These are phyloP conservation scores for Echites panduratus DNA, from an alignment of 257 asterid species.

Conservation along the genomic window DNA sequence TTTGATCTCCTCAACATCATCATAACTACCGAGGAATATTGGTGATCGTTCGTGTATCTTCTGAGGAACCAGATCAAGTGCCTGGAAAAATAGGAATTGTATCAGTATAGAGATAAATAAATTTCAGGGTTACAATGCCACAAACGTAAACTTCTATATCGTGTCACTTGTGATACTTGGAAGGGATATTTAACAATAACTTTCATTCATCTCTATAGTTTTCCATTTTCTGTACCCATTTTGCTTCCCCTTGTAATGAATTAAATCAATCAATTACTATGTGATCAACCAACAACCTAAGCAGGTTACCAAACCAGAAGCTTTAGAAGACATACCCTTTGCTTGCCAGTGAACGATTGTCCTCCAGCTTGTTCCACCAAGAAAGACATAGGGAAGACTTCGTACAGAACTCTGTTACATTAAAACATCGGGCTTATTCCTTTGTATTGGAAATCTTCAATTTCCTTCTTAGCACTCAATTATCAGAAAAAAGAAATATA, in stretches of 20 bases:
- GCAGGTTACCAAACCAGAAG: not conserved
- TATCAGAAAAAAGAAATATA: not conserved
- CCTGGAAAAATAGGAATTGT: slow-evolving; percentile 33
- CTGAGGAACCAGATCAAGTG: slow-evolving; percentile 75
- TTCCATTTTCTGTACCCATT: not conserved
- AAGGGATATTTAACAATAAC: not conserved
- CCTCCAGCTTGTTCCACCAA: slow-evolving; percentile 99
- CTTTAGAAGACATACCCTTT: slow-evolving; percentile 37
- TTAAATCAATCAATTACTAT: no score
- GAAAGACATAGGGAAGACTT: slow-evolving; percentile 98
- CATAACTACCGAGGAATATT: slow-evolving; percentile 85
- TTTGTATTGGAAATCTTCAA: not conserved
- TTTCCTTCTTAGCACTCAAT: not conserved
- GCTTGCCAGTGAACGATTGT: slow-evolving; percentile 87
- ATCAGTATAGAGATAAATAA: not conserved
- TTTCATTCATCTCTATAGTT: not conserved
- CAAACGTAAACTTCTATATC: no score
- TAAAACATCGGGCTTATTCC: slow-evolving; percentile 2
- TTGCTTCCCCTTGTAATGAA: not conserved
- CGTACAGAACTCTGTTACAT: slow-evolving; percentile 75
- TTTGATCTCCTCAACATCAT: slow-evolving; percentile 92
- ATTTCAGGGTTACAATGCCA: not conserved
- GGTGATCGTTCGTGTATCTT: slow-evolving; percentile 92
- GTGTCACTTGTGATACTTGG: no score
- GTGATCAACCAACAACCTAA: not conserved